phyloP scores from a whole-genome alignment of 768 basidiomycete species.

The Pleurotus giganteus region DNA sequence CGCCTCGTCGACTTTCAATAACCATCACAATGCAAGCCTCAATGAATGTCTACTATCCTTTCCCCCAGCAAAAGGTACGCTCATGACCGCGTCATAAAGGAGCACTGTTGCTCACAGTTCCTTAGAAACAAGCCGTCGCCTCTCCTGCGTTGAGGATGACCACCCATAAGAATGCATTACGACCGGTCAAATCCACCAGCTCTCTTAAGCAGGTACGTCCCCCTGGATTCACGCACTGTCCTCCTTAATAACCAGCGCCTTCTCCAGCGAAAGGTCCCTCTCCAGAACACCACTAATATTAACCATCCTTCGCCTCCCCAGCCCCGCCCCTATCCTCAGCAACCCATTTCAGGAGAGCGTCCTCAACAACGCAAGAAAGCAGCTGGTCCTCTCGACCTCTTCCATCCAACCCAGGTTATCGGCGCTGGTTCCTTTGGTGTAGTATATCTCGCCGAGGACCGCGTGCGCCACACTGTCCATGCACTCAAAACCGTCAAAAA shows the following conservation, averaged over 20 bases:
- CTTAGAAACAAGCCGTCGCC: no score
- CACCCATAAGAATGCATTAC: no score
- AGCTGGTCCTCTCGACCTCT: neutral
- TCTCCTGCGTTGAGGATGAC: no score
- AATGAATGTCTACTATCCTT: neutral
- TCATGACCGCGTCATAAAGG: no score
- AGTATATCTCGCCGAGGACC: conserved; percentile 10
- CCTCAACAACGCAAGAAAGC: neutral
- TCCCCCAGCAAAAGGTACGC: neutral
- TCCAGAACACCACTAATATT: neutral
- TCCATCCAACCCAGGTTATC: conserved; percentile 14
- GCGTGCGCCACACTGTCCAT: conserved; percentile 1
- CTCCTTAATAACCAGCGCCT: neutral
- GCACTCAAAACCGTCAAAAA: conserved; percentile 11
- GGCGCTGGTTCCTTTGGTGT: conserved; percentile 1
- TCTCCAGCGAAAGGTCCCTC: neutral
- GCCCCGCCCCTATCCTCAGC: neutral
- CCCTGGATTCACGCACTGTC: neutral
- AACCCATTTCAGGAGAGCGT: neutral
- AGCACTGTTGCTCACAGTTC: no score
- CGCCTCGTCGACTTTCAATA: neutral
- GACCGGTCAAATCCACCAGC: neutral
- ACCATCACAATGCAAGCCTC: neutral
- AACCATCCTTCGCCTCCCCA: neutral
- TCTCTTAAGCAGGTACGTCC: neutral